Evolutionary conservation across 1,284 basidiomycete genomes (phyloP), one percentile per base, ranked within the genome.

Genomic region (Caloboletus firmus): DNA sequence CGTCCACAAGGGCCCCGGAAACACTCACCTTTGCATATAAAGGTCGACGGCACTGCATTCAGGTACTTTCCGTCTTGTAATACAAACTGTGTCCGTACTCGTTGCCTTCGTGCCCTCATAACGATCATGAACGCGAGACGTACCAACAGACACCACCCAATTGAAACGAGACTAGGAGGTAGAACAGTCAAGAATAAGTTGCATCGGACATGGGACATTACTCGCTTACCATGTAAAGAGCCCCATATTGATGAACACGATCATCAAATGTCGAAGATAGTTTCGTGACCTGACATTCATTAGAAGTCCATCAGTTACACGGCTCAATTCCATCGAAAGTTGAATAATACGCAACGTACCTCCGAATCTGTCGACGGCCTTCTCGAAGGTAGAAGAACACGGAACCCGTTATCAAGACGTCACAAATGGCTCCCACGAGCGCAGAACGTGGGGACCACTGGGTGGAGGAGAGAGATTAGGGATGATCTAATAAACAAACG

Each of bases 381-480:
- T 40, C 58, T 30, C 59, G 49, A 37, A 60, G 58, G 18, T 60
- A 60, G n/a, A 62, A 62, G 15, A 62, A 62, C 5, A 62, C 61
- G 13, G 61, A 60, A 1, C 54, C 60, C 2, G 59, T 62, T n/a
- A 62, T 62, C 34, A 60, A 22, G n/a, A 48, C 2, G 18, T 60
- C 59, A 40, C 58, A 49, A 3, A 52, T 42, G 12, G 49, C 61
- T 7, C 58, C 47, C 20, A 60, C 6, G n/a, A 63, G 28, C 3
- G 61, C 58, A 0, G 54, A 49, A 22, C 61, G 49, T 39, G 58
- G 61, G 6, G 58, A 60, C 59, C 59, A 60, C 59, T 60, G 24
- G 12, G 1, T 13, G 20, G 15, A 10, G 11, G 10, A 37, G 9
- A 9, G 26, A 18, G 1, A 32, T 53, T 5, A 18, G 11, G 13